Evolutionary conservation across 2,329 filamentous ascomycete species (phyloP).

Genomic region (Talaromyces sp.): DNA sequence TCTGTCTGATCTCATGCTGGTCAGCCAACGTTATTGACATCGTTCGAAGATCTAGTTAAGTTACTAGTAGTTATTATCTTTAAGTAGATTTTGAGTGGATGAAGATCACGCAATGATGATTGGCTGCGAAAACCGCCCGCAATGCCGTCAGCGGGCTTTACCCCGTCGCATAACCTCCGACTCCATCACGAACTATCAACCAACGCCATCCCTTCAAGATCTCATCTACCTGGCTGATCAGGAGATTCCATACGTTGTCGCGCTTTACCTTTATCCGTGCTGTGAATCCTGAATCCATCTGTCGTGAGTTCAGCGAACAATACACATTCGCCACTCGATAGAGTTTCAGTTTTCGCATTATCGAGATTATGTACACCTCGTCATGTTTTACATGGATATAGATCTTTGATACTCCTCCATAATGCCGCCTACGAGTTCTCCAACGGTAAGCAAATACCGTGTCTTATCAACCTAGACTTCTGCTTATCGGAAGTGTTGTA

Average conservation of each 20-base stretch:
- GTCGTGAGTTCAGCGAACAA: neutral
- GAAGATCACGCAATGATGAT: constrained; percentile 6
- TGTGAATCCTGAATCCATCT: neutral
- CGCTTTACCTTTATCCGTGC: neutral
- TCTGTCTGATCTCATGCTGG: neutral
- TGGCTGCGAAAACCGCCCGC: constrained; percentile 6
- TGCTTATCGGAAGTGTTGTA: neutral
- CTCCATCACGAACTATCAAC: neutral
- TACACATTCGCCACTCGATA: constrained; percentile 5
- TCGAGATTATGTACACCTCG: constrained; percentile 1
- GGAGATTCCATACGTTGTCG: neutral
- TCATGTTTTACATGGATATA: constrained; percentile 12
- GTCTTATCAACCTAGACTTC: neutral
- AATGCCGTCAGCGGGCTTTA: constrained; percentile 7
- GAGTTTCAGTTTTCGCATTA: neutral
- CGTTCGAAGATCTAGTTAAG: too few relatives aligned
- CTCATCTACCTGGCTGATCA: neutral
- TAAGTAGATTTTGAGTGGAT: neutral
- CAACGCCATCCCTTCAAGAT: neutral
- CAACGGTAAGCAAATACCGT: constrained; percentile 32
- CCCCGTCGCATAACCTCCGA: neutral
- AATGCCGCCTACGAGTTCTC: constrained; percentile 43
- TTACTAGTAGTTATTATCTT: neutral
- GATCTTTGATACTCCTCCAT: constrained; percentile 11
- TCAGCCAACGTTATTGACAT: too few relatives aligned